These are phyloP conservation scores for Kwoniella sp. DNA, from an alignment of 768 basidiomycete genomes.

Conservation along the genomic window DNA sequence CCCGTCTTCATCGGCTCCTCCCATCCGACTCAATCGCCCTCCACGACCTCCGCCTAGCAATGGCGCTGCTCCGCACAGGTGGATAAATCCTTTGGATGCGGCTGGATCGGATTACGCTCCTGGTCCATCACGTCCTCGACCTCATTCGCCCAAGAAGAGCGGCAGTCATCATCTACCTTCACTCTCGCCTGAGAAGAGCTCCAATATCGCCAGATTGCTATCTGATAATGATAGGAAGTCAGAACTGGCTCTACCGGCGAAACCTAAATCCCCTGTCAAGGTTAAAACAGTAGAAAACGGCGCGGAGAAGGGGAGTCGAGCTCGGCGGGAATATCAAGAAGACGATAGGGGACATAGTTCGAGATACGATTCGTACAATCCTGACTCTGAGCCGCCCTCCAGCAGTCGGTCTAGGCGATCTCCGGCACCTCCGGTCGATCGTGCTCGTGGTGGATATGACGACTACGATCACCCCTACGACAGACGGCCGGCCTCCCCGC, in stretches of 20 bases:
- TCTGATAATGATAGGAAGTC: background rate
- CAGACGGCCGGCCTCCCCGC: background rate
- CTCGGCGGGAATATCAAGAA: background rate
- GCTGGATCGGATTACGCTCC: background rate
- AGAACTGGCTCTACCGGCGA: background rate
- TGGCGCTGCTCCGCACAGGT: background rate
- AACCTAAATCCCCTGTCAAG: background rate
- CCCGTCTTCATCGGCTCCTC: background rate
- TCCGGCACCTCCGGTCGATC: background rate
- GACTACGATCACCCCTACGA: background rate
- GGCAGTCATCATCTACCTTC: background rate
- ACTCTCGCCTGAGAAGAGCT: background rate
- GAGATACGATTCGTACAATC: slow-evolving; percentile 1
- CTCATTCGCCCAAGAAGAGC: background rate
- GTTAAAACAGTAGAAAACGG: background rate
- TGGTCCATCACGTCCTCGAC: slow-evolving; percentile 15
- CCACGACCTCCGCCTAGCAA: background rate
- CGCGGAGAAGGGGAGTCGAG: background rate
- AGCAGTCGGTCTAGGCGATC: background rate
- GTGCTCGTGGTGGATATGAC: background rate
- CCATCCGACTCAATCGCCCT: slow-evolving; percentile 10
- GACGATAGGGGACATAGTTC: background rate
- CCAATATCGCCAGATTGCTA: background rate
- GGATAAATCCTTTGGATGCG: slow-evolving; percentile 16
- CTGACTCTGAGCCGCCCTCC: background rate